Base-by-base conservation (phyloP, 2,329 filamentous ascomycete genomes). In the Coniosporium tulheliwenetii region DNA sequence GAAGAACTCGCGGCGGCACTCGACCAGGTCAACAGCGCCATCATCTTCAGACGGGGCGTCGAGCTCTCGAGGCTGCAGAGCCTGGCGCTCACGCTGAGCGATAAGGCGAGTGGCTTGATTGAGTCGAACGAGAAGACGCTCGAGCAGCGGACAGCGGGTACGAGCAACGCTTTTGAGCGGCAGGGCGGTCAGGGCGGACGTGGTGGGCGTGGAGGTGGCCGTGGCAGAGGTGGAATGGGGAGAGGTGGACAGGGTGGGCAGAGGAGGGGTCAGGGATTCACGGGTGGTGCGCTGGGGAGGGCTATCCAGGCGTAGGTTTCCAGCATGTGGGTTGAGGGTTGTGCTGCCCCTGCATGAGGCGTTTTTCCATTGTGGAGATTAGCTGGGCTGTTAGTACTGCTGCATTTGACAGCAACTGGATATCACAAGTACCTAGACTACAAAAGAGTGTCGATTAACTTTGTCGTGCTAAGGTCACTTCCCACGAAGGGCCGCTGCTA, bases 11-110 rank as follows among this genome's bases (percentile, higher is more conserved):
- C 84, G 8, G 91, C 91, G 36, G 93, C 91, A 32, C 77, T 98
- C 26, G 93, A 98, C 69, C 91, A 98, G 67, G 89, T 98, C 65
- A 95, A 93, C 55, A 80, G 83, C 51, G 93, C 85, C 39, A 85
- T 98, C 64, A 91, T 96, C 67, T 98, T 98, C 84, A 82, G 91
- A 64, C 96, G 98, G 79, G 93, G 91, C 44, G 91, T 98, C 47
- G 93, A 98, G 72, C 77, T 98, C 48, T 94, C 85, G 57, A 79
- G 93, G 52, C 77, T 98, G 48, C 91, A 98, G 68, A 94, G 85
- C 61, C 73, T 98, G 56, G 87, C 93, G 30, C 79, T 98, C 49
- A 91, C 87, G 8, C 73, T 98, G 40, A 85, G 84, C 44, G 91
- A 98, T 70, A 98, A 96, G 75, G 89, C 91, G 43, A 93, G 86